Percentiles rank a stretch among this genome's conserved stretches.
Evolutionary conservation across 2,329 filamentous ascomycete genomes (phyloP).

Genomic region (Hypoxylon sp.): DNA sequence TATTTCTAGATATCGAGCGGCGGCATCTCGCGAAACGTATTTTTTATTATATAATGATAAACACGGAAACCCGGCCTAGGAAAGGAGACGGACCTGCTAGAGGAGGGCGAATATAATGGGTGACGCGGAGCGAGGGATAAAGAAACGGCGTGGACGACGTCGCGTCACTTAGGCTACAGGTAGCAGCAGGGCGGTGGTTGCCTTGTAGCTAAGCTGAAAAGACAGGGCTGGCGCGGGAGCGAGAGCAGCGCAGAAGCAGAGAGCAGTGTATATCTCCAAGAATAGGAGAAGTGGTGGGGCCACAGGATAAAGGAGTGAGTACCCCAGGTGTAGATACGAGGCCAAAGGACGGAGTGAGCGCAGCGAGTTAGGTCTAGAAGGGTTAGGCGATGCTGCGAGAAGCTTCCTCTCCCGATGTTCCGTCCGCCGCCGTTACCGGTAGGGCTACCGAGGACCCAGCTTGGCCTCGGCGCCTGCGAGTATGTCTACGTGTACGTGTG

Average conservation of each 20-base stretch:
- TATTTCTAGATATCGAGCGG: neutral
- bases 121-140: neutral
- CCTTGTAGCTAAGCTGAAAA: neutral
- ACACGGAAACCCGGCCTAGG: neutral
- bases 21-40: neutral
- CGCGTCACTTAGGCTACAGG: neutral
- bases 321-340: neutral
- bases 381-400: neutral
- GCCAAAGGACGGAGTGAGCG: neutral
- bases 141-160: neutral
- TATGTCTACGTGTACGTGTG: too few relatives aligned
- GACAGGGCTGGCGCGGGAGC: neutral
- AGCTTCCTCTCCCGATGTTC: neutral
- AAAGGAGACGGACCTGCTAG: neutral
- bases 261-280: neutral
- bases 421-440: neutral
- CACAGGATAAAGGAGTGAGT: neutral
- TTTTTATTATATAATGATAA: slow-evolving; percentile 8
- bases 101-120: slow-evolving; percentile 9
- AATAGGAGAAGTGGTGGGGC: neutral
- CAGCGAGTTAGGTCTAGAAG: neutral
- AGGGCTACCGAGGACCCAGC: neutral
- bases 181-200: neutral
- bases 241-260: too few relatives aligned
- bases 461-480: neutral